These are phyloP conservation scores for Xerocomus amazonicus DNA, from an alignment of 1,284 basidiomycete species.

Conservation along the genomic window DNA sequence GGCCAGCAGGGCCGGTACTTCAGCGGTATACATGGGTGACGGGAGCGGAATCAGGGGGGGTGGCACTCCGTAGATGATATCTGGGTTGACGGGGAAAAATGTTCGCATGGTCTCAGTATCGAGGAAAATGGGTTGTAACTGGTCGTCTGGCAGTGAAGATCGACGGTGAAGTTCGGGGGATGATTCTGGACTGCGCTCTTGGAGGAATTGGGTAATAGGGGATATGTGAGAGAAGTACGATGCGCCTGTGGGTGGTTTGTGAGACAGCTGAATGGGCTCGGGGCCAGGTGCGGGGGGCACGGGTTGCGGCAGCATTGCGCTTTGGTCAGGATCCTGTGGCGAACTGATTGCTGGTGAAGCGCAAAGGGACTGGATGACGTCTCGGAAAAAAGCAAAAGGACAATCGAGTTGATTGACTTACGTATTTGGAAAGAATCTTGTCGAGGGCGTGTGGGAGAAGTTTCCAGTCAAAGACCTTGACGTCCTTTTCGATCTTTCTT, in stretches of 20 bases:
- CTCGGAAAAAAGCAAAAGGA: background rate
- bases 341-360: slow-evolving; percentile 18
- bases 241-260: slow-evolving; percentile 10
- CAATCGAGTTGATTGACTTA: slow-evolving; percentile 40
- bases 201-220: slow-evolving; percentile 18
- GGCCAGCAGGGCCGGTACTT: slow-evolving; percentile 11
- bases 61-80: slow-evolving; percentile 14
- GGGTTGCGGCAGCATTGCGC: slow-evolving; percentile 1
- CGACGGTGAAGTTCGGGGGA: slow-evolving; percentile 16
- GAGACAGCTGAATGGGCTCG: slow-evolving; percentile 9
- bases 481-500: slow-evolving; percentile 95
- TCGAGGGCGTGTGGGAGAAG: slow-evolving; percentile 77
- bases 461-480: slow-evolving; percentile 97
- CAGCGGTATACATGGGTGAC: slow-evolving; percentile 21
- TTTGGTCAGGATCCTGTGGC: slow-evolving; percentile 5
- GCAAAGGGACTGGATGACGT: slow-evolving; percentile 43
- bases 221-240: slow-evolving; percentile 27
- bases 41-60: slow-evolving; percentile 12
- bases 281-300: slow-evolving; percentile 9
- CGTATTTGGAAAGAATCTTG: slow-evolving; percentile 95
- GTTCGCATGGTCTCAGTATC: slow-evolving; percentile 19
- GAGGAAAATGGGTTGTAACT: slow-evolving; percentile 24
- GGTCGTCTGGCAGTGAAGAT: slow-evolving; percentile 25
- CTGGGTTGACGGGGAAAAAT: slow-evolving; percentile 21
- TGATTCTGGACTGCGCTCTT: slow-evolving; percentile 12